Base-by-base conservation (phyloP, 495 filamentous ascomycete genomes). In the Tuber borchii region DNA sequence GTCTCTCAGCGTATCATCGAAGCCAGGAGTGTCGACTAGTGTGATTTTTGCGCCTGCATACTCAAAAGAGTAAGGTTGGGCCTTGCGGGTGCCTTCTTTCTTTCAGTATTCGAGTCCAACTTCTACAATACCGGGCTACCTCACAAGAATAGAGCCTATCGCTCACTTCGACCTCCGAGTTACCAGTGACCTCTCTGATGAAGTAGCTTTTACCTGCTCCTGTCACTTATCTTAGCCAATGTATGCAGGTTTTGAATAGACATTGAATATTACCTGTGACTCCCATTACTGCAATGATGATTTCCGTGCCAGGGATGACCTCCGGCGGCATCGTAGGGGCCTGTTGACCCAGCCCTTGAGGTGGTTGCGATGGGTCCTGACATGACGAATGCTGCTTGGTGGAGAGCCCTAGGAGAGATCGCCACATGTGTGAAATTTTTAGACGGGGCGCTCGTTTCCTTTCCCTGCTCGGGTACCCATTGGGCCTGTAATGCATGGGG, bases 1-100 rank as follows among this genome's bases (percentile, higher is more conserved):
- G 7, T 77, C 82, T 1, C 83, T 78, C 17, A 75, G 76, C 2
- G 86, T 86, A 78, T 88, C 87, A 75, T 88, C 82, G 65, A 88
- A 88, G n/a, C 87, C 87, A 8, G 87, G 87, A 0, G 86, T 88
- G 75, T 88, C 87, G 46, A 88, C 81, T 9, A 88, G 79, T 40
- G 78, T 80, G 31, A 86, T 72, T 1, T 42, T 70, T 9, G 76
- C 71, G 26, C 78, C 81, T 20, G 74, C 73, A 16, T 79, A 56
- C 0, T 44, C 70, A 65, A 75, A 80, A 0, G 20, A 37, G 7
- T 81, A 78, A 22, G 74, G 37, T 0, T 69, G 51, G 20, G 78
- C 43, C 19, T 79, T 42, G 37, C 56, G 46, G 2, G 82, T 83
- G 68, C 81, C 82, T 83, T 71, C 26, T 37, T 2, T 4, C 2